A percentile compares a stretch with the other conserved stretches of the same genome.
Evolutionary conservation across 192 early-diverging fungal species (phyloP).

Genomic region (Glomus cerebriforme): DNA sequence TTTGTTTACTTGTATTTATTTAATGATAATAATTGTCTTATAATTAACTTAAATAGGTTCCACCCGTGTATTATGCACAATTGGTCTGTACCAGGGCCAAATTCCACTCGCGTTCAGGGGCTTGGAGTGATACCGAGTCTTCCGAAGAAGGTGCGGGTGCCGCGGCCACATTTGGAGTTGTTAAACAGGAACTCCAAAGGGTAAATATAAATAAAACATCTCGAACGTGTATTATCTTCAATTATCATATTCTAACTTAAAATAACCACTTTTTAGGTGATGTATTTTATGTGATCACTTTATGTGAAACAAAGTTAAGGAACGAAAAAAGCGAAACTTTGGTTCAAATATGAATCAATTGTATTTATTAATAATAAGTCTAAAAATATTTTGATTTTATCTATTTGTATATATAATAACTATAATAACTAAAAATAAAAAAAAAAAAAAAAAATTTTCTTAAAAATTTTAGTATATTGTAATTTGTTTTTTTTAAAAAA

Average conservation of each 20-base stretch:
- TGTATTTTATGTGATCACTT: not conserved
- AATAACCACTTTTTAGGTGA: not conserved
- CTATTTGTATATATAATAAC: too few species aligned
- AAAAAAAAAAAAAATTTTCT: too few species aligned
- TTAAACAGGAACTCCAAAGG: constrained; percentile 45
- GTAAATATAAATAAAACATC: constrained; percentile 2
- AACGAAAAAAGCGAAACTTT: too few species aligned
- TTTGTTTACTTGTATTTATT: not conserved
- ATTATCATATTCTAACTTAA: not conserved
- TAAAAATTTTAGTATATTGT: too few species aligned
- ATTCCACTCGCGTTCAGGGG: constrained; percentile 78
- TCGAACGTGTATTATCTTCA: not conserved
- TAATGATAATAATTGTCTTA: not conserved
- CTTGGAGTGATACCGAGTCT: constrained; percentile 47
- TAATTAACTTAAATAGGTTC: constrained; percentile 43
- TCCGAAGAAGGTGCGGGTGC: constrained; percentile 22
- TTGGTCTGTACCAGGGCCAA: constrained; percentile 84
- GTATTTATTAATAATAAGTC: too few species aligned
- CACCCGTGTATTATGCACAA: constrained; percentile 94
- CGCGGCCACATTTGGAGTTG: constrained; percentile 31
- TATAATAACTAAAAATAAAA: too few species aligned
- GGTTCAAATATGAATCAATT: too few species aligned
- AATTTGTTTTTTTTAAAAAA: too few species aligned
- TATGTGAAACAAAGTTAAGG: not conserved
- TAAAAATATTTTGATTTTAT: too few species aligned